Evolutionary conservation across 2,329 filamentous ascomycete genomes (phyloP).

Genomic region (Aspergillus felis): DNA sequence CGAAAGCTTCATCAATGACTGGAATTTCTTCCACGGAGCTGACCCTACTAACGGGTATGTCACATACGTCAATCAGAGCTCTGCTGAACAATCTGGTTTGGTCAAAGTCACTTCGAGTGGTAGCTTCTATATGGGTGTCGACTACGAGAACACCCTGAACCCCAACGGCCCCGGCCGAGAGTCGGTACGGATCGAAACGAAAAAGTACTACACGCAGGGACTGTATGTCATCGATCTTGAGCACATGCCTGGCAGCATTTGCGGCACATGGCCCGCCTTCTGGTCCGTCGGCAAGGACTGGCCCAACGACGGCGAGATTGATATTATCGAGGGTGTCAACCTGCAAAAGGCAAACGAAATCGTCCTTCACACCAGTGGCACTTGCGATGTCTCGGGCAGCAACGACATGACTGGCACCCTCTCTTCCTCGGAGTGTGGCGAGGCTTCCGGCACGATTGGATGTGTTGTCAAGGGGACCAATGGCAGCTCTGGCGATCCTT

Average conservation of each 20-base stretch:
- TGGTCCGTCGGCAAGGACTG: slow-evolving; percentile 43
- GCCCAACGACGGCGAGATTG: slow-evolving; percentile 46
- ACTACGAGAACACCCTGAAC: slow-evolving; percentile 35
- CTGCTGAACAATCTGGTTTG: slow-evolving; percentile 35
- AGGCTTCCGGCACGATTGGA: slow-evolving; percentile 33
- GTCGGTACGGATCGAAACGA: slow-evolving; percentile 44
- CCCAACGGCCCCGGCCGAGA: slow-evolving; percentile 38
- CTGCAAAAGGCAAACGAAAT: slow-evolving; percentile 41
- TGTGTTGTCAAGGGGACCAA: slow-evolving; percentile 40
- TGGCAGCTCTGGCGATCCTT: slow-evolving; percentile 48
- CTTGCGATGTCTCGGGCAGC: slow-evolving; percentile 40
- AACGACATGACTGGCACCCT: slow-evolving; percentile 48
- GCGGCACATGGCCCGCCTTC: slow-evolving; percentile 51
- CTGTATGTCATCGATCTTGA: slow-evolving; percentile 47
- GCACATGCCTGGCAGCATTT: slow-evolving; percentile 47
- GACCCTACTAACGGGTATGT: slow-evolving; percentile 52
- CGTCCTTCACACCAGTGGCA: slow-evolving; percentile 47
- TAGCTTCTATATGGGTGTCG: slow-evolving; percentile 44
- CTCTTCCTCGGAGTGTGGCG: slow-evolving; percentile 48
- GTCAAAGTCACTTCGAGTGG: slow-evolving; percentile 32
- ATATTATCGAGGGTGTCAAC: slow-evolving; percentile 53
- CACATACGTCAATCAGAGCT: slow-evolving; percentile 43
- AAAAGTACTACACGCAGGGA: slow-evolving; percentile 43
- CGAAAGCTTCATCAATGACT: slow-evolving; percentile 47
- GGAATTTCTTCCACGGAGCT: slow-evolving; percentile 45